Percentiles rank a stretch among this genome's conserved stretches.
Evolutionary conservation across 2,329 filamentous ascomycete genomes (phyloP).

Genomic region (Aspergillus chevalieri): DNA sequence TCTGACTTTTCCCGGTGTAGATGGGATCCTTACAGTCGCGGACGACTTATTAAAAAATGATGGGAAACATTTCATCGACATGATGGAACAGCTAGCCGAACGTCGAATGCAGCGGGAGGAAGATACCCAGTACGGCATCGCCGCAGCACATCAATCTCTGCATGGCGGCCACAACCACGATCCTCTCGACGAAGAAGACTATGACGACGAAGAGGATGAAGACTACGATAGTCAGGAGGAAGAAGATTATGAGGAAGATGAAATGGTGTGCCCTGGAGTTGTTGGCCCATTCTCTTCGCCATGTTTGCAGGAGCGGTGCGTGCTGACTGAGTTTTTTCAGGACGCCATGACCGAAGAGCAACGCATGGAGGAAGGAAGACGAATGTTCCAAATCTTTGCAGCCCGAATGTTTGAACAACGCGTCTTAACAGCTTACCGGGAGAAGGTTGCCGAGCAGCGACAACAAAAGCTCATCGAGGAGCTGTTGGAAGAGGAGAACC

Average conservation of each 20-base stretch:
- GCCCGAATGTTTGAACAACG: constrained; percentile 98
- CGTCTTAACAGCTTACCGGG: constrained; percentile 92
- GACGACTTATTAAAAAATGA: constrained; percentile 98
- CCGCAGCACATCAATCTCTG: constrained; percentile 50
- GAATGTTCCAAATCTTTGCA: constrained; percentile 99
- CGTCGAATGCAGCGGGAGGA: constrained; percentile 95
- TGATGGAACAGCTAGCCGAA: constrained; percentile 99
- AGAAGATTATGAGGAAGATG: constrained; percentile 60
- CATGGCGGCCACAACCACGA: constrained; percentile 71
- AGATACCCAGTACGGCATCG: constrained; percentile 67
- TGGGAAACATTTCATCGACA: constrained; percentile 98
- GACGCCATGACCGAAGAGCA: constrained; percentile 97
- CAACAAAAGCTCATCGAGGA: constrained; percentile 88
- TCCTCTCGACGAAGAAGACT: constrained; percentile 67
- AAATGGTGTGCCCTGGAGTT: constrained; percentile 46
- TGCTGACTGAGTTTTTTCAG: constrained; percentile 49
- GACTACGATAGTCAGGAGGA: constrained; percentile 58
- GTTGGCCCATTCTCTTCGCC: constrained; percentile 2
- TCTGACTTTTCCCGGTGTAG: constrained; percentile 30
- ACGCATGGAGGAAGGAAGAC: constrained; percentile 94
- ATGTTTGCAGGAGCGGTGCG: constrained; percentile 8
- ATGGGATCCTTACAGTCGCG: constrained; percentile 96
- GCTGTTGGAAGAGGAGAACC: constrained; percentile 73
- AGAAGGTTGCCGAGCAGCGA: constrained; percentile 90
- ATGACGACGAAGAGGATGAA: constrained; percentile 64